Evolutionary conservation across 2,329 filamentous ascomycete genomes (phyloP).

Genomic region (Ascosphaera apis): DNA sequence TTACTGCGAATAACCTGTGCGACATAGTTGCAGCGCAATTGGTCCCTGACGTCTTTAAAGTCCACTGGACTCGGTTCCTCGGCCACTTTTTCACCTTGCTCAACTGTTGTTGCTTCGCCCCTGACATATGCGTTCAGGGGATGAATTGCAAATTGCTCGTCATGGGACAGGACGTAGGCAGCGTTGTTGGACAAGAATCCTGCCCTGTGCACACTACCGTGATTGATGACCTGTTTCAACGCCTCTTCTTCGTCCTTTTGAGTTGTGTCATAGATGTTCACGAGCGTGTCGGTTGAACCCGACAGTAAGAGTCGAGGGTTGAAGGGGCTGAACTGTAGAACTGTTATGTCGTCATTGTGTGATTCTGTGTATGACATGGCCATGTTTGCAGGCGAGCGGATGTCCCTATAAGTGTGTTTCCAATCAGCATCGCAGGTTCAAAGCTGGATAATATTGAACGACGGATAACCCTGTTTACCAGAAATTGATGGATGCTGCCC

Average conservation of each 20-base stretch:
- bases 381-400: constrained; percentile 15
- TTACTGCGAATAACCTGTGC: constrained; percentile 27
- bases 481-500: constrained; percentile 19
- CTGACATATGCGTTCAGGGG: constrained; percentile 27
- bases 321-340: constrained; percentile 10
- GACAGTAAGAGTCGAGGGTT: constrained; percentile 24
- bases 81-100: no score
- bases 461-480: constrained; percentile 19
- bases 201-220: constrained; percentile 37
- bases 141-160: constrained; percentile 37
- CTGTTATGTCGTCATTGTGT: constrained; percentile 36
- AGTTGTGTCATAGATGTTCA: constrained; percentile 37
- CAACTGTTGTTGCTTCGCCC: no score
- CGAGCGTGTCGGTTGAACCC: constrained; percentile 37
- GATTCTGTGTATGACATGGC: constrained; percentile 22
- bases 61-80: constrained; percentile 21
- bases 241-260: constrained; percentile 38
- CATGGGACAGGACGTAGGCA: constrained; percentile 37
- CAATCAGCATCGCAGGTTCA: not conserved
- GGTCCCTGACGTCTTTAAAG: constrained; percentile 33
- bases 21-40: constrained; percentile 34
- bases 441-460: constrained; percentile 4
- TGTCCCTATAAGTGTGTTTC: constrained; percentile 14
- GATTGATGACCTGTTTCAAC: constrained; percentile 38
- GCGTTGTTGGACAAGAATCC: constrained; percentile 31